A percentile compares a stretch with the other conserved stretches of the same genome.
Evolutionary conservation across 1,284 basidiomycete genomes (phyloP).

Genomic region (Ceratobasidium theobromae): DNA sequence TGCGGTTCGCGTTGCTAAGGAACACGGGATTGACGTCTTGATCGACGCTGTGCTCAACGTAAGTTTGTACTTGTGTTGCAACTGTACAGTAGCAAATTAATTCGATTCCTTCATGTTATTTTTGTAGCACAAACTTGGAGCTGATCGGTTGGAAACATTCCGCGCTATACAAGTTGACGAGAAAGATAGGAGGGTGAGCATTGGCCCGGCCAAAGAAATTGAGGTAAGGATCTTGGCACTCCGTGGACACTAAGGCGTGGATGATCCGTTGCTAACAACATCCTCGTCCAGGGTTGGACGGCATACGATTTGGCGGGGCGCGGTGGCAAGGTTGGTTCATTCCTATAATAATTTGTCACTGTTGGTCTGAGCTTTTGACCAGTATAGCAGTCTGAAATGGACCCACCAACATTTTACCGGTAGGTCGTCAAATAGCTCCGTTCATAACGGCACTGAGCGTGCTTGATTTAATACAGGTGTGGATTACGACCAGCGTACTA

Average conservation of each 20-base stretch:
- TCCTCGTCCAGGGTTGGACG: slow-evolving; percentile 70
- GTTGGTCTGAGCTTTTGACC: background rate
- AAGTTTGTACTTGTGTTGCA: slow-evolving; percentile 38
- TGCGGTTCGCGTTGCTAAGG: slow-evolving; percentile 61
- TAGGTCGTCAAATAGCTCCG: slow-evolving; percentile 40
- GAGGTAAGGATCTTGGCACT: slow-evolving; percentile 50
- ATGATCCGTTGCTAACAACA: slow-evolving; percentile 31
- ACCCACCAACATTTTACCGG: slow-evolving; percentile 72
- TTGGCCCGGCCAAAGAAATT: slow-evolving; percentile 68
- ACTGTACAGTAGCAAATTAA: slow-evolving; percentile 10
- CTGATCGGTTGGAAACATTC: slow-evolving; percentile 76
- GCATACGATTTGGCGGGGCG: slow-evolving; percentile 81
- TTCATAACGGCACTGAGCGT: background rate
- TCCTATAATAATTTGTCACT: background rate
- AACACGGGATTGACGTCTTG: slow-evolving; percentile 62
- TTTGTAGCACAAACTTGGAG: slow-evolving; percentile 76
- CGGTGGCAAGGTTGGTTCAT: slow-evolving; percentile 59
- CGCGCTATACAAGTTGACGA: slow-evolving; percentile 73
- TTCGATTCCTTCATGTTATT: background rate
- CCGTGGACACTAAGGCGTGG: no score
- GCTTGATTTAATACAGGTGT: slow-evolving; percentile 55
- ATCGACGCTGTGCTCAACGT: slow-evolving; percentile 81
- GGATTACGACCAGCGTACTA: slow-evolving; percentile 79
- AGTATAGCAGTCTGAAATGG: slow-evolving; percentile 75
- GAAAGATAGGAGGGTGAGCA: slow-evolving; percentile 58